phyloP scores from a whole-genome alignment of 148 eudicot genomes.

The Chenopodium quinoa region DNA sequence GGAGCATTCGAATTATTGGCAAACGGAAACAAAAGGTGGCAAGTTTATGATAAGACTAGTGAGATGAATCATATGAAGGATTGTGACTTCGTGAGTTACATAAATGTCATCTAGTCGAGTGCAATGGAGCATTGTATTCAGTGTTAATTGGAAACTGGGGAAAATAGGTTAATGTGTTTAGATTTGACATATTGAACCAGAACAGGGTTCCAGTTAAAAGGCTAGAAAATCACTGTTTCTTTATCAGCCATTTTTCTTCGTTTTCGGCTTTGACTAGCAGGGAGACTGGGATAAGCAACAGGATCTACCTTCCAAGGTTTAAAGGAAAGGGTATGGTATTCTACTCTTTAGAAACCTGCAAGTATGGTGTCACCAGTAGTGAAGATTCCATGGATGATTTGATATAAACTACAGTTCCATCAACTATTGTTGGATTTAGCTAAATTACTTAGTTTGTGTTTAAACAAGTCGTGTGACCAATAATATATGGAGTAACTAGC shows the following conservation, averaged over 20 bases:
- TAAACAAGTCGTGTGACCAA: no score
- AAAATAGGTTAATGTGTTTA: constrained; percentile 2
- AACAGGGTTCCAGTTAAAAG: neutral
- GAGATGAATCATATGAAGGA: neutral
- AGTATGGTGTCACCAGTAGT: neutral
- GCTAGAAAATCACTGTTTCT: constrained; percentile 8
- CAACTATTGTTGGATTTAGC: constrained; percentile 9
- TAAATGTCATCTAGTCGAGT: constrained; percentile 6
- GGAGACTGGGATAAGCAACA: neutral
- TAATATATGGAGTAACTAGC: no score
- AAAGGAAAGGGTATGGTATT: neutral
- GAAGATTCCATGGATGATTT: neutral
- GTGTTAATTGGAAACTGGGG: neutral
- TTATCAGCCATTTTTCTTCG: constrained; percentile 6
- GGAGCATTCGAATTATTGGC: constrained; percentile 12
- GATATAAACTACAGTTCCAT: neutral
- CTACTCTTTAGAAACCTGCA: neutral
- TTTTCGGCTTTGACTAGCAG: neutral
- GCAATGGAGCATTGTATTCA: neutral
- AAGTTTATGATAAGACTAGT: neutral
- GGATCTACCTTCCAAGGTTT: constrained; percentile 11
- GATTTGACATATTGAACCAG: neutral
- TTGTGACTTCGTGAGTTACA: neutral
- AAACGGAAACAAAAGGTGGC: neutral
- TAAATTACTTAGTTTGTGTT: neutral